A percentile compares a stretch with the other conserved stretches of the same genome.
Evolutionary conservation across 1,284 basidiomycete species (phyloP).

Genomic region (Puccinia hordei): DNA sequence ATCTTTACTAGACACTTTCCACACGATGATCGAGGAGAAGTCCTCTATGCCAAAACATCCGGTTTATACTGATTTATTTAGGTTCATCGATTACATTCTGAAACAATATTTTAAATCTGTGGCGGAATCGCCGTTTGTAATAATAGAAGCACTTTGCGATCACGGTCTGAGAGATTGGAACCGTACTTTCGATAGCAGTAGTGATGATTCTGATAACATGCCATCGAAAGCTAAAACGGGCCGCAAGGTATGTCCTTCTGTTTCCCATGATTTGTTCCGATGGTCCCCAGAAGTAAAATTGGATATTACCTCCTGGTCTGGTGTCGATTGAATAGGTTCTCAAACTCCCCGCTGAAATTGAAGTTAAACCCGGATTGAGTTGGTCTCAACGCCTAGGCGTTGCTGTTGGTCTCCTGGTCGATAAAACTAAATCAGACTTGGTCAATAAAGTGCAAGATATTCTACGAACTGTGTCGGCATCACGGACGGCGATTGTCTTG

Average conservation of each 20-base stretch:
- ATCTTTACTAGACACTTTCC: slow-evolving; percentile 80
- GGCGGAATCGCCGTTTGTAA: slow-evolving; percentile 75
- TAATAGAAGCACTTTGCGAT: slow-evolving; percentile 69
- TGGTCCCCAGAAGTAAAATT: neutral
- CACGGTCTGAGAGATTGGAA: slow-evolving; percentile 32
- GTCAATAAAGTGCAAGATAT: slow-evolving; percentile 80
- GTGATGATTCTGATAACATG: slow-evolving; percentile 47
- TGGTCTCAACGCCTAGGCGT: slow-evolving; percentile 87
- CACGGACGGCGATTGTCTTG: slow-evolving; percentile 70
- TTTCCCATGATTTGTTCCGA: slow-evolving; percentile 18
- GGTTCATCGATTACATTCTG: slow-evolving; percentile 78
- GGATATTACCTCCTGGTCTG: neutral
- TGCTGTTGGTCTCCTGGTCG: slow-evolving; percentile 72
- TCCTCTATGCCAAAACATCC: slow-evolving; percentile 73
- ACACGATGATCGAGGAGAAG: slow-evolving; percentile 74
- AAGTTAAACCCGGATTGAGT: slow-evolving; percentile 82
- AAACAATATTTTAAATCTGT: slow-evolving; percentile 88
- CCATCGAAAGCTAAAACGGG: slow-evolving; percentile 18
- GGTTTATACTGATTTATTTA: slow-evolving; percentile 77
- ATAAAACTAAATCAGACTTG: slow-evolving; percentile 68
- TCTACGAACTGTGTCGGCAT: slow-evolving; percentile 45
- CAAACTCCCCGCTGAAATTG: slow-evolving; percentile 66
- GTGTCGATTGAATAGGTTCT: slow-evolving; percentile 22
- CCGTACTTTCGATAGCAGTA: slow-evolving; percentile 24
- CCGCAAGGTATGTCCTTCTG: slow-evolving; percentile 58